Percentiles rank a stretch among this genome's conserved stretches.
These are phyloP conservation scores for Oryza rufipogon DNA, from an alignment of 176 grass and related monocot genomes.

Conservation along the genomic window DNA sequence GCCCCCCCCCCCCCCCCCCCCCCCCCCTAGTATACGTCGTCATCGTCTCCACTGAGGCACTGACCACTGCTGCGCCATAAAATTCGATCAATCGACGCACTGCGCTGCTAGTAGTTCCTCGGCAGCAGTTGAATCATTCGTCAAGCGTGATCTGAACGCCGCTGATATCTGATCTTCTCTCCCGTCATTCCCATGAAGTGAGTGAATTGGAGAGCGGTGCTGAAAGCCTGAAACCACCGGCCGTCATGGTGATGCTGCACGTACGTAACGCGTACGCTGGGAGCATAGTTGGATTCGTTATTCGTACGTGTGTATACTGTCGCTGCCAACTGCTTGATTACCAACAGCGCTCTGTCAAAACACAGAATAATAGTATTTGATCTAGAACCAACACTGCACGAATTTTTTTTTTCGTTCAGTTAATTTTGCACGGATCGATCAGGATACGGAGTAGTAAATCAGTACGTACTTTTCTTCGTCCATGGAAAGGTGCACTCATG, in stretches of 20 bases:
- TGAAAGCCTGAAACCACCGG: neutral
- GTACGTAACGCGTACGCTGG: neutral
- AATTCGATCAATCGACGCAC: neutral
- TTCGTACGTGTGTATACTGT: neutral
- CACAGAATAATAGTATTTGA: neutral
- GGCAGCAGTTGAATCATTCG: neutral
- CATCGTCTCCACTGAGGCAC: neutral
- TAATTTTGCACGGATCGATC: neutral
- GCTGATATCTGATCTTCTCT: too few relatives aligned
- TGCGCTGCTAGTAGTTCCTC: neutral
- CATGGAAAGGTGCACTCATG: neutral
- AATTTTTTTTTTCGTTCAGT: neutral
- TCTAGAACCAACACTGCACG: neutral
- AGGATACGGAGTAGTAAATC: neutral
- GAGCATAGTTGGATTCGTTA: neutral
- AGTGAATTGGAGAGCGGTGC: neutral
- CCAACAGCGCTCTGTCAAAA: neutral
- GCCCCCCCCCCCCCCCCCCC: too few relatives aligned
- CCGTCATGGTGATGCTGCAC: too few relatives aligned
- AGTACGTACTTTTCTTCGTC: neutral
- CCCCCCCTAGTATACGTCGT: too few relatives aligned
- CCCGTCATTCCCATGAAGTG: neutral
- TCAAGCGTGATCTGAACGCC: neutral
- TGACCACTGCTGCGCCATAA: neutral
- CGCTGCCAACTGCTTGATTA: neutral